Base-by-base conservation (phyloP, 208 protist species). In the Naegleria gruberi region DNA sequence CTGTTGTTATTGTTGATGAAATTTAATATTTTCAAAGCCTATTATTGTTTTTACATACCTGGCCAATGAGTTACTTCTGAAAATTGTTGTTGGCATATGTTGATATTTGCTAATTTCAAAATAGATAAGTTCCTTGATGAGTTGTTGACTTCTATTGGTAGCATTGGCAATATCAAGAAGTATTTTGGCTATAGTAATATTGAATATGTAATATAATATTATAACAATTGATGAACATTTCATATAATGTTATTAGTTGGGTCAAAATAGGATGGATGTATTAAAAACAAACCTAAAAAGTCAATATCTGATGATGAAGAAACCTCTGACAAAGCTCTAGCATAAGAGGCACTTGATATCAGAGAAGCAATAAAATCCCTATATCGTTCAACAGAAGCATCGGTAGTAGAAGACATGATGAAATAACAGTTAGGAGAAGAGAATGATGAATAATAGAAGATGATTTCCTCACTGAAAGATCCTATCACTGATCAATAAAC, bases 31-130 rank as follows among this genome's bases (percentile, higher is more conserved):
- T 41, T 12, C 7, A 34, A 40, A 12, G 34, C 15, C 1, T 10
- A 12, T 41, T 82, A 41, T 82, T n/a, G 34, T 82, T 1, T 42
- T 34, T 19, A 82, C 73, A 82, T 42, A n/a, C 15, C 82, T 87
- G 7, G 83, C 41, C 4, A 87, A 37, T 55, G 83, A 87, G 55
- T 87, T 87, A 87, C 83, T 87, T 55, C 83, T 87, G n/a, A 87
- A 87, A 40, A 87, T 87, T 34, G 19, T 87, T 45, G 23, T 46
- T 17, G 44, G 44, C 83, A 87, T 87, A 23, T 87, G 83, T 55
- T 87, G 44, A 45, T 87, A 87, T 55, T 55, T 87, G 30, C 65
- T 77, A 77, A 77, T 77, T 77, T 77, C 65, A 77, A 77, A 77
- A 77, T 77, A 37, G 30, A 77, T 77, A 8, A 77, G 30, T 77